Evolutionary conservation across 441 rosid genomes (phyloP).

Genomic region (Gossypium trilobum): DNA sequence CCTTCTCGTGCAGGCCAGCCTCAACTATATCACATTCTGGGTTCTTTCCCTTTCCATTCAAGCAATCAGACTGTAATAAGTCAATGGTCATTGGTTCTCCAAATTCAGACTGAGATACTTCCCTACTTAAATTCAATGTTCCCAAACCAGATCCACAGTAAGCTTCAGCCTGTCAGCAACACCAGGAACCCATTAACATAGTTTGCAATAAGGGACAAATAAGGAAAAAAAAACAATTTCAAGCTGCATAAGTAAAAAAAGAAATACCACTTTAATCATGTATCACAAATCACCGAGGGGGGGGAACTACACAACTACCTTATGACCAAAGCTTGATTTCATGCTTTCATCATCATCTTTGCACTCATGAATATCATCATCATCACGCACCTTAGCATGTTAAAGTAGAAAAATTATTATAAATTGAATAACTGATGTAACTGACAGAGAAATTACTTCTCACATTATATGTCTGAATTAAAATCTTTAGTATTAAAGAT

Average conservation of each 20-base stretch:
- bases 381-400: slow-evolving; percentile 52
- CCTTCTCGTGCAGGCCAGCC: slow-evolving; percentile 19
- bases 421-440: slow-evolving; percentile 4
- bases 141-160: slow-evolving; percentile 23
- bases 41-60: slow-evolving; percentile 43
- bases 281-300: not conserved
- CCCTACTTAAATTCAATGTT: slow-evolving; percentile 25
- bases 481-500: slow-evolving; percentile 2
- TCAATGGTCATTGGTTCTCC: slow-evolving; percentile 25
- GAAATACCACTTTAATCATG: too few relatives aligned
- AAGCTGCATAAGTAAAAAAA: not conserved
- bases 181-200: slow-evolving; percentile 5
- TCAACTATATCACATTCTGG: slow-evolving; percentile 32
- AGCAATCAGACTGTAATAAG: slow-evolving; percentile 29
- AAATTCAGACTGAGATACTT: slow-evolving; percentile 30
- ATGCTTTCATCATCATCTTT: slow-evolving; percentile 40
- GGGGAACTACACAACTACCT: slow-evolving; percentile 21
- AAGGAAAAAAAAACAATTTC: not conserved
- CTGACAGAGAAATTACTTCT: slow-evolving; percentile 6
- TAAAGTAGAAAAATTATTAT: slow-evolving; percentile 10
- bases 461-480: not conserved
- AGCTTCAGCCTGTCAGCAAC: slow-evolving; percentile 29
- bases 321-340: slow-evolving; percentile 27
- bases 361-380: slow-evolving; percentile 38
- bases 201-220: not conserved